Percentiles rank a stretch among this genome's conserved stretches.
phyloP scores from a whole-genome alignment of 495 filamentous ascomycete species.

The Tuber brumale region DNA sequence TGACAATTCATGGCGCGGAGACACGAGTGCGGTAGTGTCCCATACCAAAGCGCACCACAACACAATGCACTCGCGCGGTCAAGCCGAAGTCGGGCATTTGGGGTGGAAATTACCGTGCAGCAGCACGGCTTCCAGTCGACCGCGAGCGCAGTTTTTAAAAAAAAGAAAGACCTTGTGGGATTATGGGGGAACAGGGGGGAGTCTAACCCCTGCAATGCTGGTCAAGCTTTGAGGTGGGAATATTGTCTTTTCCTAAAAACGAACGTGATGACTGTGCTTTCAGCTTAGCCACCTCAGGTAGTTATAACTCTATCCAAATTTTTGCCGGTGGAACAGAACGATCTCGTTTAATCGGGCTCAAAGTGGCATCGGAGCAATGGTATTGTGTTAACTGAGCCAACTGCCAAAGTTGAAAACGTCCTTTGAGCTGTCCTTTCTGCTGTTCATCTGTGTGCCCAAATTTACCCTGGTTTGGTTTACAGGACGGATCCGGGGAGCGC shows the following conservation, averaged over 20 bases:
- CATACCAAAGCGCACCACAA: neutral
- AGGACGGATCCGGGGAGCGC: neutral
- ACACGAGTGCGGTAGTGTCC: neutral
- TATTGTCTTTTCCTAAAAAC: neutral
- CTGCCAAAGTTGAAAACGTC: neutral
- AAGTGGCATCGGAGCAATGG: neutral
- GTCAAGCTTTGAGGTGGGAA: neutral
- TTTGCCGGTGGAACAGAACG: neutral
- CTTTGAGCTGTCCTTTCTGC: neutral
- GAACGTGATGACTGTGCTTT: slow-evolving; percentile 1
- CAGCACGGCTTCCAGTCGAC: neutral
- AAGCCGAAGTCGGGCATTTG: neutral
- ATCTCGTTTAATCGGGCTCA: neutral
- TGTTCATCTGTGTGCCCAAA: neutral
- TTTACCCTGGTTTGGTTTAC: neutral
- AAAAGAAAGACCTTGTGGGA: neutral
- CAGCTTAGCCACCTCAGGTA: slow-evolving; percentile 1
- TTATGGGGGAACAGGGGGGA: neutral
- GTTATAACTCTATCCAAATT: neutral
- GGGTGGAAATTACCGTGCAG: neutral
- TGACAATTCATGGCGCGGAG: neutral
- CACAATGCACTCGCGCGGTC: neutral
- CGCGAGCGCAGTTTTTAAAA: neutral
- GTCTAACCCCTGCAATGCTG: neutral
- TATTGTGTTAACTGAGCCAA: neutral